A percentile compares a stretch with the other conserved stretches of the same genome.
These are phyloP conservation scores for Bipolaris cookei DNA, from an alignment of 2,329 filamentous ascomycete species.

Conservation along the genomic window DNA sequence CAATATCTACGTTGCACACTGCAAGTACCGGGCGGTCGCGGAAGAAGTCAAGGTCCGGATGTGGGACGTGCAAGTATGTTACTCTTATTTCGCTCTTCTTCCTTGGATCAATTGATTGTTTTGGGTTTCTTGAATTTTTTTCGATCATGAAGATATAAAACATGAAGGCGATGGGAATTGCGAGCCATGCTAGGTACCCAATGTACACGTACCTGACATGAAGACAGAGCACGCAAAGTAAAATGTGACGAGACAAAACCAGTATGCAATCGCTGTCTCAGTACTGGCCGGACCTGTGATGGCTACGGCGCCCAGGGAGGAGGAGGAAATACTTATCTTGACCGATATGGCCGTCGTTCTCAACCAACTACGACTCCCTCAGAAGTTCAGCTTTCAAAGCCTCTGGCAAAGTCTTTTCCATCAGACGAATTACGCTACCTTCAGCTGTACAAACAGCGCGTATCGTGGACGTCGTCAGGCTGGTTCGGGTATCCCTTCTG, in stretches of 20 bases:
- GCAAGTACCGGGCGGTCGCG: neutral
- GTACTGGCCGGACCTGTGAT: slow-evolving; percentile 49
- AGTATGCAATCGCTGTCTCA: slow-evolving; percentile 46
- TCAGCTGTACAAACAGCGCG: slow-evolving; percentile 6
- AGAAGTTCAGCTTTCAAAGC: neutral
- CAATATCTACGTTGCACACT: neutral
- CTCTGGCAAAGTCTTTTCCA: neutral
- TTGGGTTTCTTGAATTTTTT: neutral
- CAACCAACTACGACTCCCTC: neutral
- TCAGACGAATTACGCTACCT: slow-evolving; percentile 10
- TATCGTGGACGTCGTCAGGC: slow-evolving; percentile 6
- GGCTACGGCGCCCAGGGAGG: slow-evolving; percentile 55
- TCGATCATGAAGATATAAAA: neutral
- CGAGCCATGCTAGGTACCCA: neutral
- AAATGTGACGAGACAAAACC: slow-evolving; percentile 50
- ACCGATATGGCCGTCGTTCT: slow-evolving; percentile 6
- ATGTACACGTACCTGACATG: neutral
- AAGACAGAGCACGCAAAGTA: slow-evolving; percentile 32
- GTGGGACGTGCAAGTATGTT: slow-evolving; percentile 16
- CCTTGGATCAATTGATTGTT: neutral
- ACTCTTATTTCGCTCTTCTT: neutral
- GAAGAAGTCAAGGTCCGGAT: slow-evolving; percentile 13
- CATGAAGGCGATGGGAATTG: too few relatives aligned
- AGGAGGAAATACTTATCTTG: slow-evolving; percentile 31
- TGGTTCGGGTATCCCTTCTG: slow-evolving; percentile 44